Percentiles rank a stretch among this genome's conserved stretches.
These are phyloP conservation scores for Euphorbia lathyris DNA, from an alignment of 345 rosid genomes.

Conservation along the genomic window DNA sequence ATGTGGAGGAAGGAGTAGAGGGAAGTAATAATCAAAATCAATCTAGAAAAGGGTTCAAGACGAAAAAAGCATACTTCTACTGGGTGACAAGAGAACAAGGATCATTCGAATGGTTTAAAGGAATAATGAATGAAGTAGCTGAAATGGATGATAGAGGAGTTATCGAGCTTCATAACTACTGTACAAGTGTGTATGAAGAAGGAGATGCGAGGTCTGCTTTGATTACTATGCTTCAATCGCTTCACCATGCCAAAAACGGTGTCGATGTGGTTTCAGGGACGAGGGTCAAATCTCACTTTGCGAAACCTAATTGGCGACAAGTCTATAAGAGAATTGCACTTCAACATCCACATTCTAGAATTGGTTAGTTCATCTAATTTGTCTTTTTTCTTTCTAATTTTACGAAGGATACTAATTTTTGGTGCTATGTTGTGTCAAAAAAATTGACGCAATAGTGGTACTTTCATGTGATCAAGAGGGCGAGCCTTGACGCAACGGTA, in stretches of 20 bases:
- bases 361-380: conserved; percentile 57
- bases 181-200: conserved; percentile 91
- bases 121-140: conserved; percentile 85
- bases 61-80: conserved; percentile 78
- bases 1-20: background rate
- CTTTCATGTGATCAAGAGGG: no score
- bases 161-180: conserved; percentile 82
- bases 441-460: no score
- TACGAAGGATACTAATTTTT: no score
- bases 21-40: background rate
- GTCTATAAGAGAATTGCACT: conserved; percentile 70
- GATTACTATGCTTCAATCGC: conserved; percentile 79
- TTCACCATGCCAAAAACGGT: conserved; percentile 82
- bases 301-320: conserved; percentile 89
- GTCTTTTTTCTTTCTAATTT: background rate
- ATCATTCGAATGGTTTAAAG: conserved; percentile 94
- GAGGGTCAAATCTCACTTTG: conserved; percentile 80
- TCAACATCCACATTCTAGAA: conserved; percentile 51
- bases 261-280: conserved; percentile 88
- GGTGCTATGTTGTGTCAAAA: no score
- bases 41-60: conserved; percentile 45
- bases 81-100: conserved; percentile 96
- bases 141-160: conserved; percentile 66
- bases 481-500: no score
- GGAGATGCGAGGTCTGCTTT: conserved; percentile 90